These are phyloP conservation scores for Hordeum marinum DNA, from an alignment of 176 grass and related monocot genomes.

Conservation along the genomic window DNA sequence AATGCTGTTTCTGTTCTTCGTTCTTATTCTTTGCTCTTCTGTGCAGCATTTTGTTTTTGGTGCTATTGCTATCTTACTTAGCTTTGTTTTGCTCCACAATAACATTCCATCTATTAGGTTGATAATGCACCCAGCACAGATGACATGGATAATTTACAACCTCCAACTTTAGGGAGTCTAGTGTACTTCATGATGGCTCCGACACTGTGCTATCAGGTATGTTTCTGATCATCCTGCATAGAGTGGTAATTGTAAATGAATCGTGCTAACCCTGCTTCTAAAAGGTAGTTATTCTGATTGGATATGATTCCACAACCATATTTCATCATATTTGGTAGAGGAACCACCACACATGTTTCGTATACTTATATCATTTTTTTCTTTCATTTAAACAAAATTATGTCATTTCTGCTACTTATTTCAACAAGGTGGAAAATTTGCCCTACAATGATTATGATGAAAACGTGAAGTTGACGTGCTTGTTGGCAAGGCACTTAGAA, in stretches of 20 bases:
- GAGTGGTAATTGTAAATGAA: background rate
- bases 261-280: background rate
- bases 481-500: background rate
- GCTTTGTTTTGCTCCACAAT: slow-evolving; percentile 9
- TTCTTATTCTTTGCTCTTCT: background rate
- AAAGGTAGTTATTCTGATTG: background rate
- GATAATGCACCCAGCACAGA: slow-evolving; percentile 35
- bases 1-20: background rate
- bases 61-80: background rate
- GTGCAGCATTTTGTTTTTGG: background rate
- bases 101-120: slow-evolving; percentile 27
- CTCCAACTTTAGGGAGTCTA: slow-evolving; percentile 62
- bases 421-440: background rate
- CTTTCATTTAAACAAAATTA: background rate
- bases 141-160: slow-evolving; percentile 54
- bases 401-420: background rate
- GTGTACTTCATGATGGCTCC: slow-evolving; percentile 93
- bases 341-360: background rate
- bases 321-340: background rate
- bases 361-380: background rate
- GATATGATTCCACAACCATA: background rate
- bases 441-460: background rate
- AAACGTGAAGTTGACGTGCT: background rate
- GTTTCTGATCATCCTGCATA: background rate
- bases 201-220: slow-evolving; percentile 94